Base-by-base conservation (phyloP, 2,329 filamentous ascomycete genomes). In the Cryphonectria naterciae region DNA sequence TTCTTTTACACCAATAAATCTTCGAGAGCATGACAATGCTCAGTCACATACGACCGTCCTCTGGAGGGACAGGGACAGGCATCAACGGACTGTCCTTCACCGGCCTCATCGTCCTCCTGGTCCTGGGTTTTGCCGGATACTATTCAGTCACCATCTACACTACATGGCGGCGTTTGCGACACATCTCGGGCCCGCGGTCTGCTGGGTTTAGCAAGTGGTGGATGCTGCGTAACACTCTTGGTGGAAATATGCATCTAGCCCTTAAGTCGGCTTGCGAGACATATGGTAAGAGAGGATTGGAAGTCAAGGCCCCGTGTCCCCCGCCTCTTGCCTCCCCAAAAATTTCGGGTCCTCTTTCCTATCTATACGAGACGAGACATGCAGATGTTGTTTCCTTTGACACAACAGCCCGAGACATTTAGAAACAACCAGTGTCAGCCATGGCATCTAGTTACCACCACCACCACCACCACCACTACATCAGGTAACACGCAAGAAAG, bases 171-270 rank as follows among this genome's bases (percentile, higher is more conserved):
- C 76, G 76, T 28, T 72, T 77, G 69, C 74, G 73, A 71, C 74
- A 77, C 64, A 75, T 77, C 52, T 75, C 76, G n/a, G 76, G 76
- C 8, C 76, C 76, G 41, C 73, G 69, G 5, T 70, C 73, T 35
- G 73, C 74, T 25, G 75, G 73, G 43, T 65, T 77, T 41, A 76
- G 74, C 74, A 77, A 76, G 69, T 76, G 74, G 76, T 77, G 76
- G 76, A 75, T 77, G 75, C 70, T 77, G 73, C 75, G 75, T 73
- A 75, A 77, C 74, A 75, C 75, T n/a, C 68, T 77, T 64, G 68
- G 73, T 49, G 76, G 76, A 28, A 71, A 70, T 68, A 74, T 77
- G 76, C 75, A 77, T 72, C 72, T 77, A 54, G 76, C 74, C 15
- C 73, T 74, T 39, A 76, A 77, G 70, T 70, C 63, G 17, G 76